phyloP scores from a whole-genome alignment of 352 stramenopile species.

The Phytophthora boehmeriae region DNA sequence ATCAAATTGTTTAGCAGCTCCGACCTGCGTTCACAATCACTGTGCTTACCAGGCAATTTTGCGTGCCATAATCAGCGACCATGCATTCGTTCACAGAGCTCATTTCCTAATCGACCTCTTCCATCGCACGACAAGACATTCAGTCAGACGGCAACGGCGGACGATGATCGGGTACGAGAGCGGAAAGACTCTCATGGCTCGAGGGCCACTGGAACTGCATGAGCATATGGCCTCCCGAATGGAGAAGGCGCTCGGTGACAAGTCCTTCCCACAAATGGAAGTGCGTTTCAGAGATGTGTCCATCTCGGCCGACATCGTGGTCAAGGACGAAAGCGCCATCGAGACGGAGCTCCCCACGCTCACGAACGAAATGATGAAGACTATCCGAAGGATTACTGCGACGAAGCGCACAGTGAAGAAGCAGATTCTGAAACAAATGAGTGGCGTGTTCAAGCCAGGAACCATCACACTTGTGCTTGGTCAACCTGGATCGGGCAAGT shows the following conservation, averaged over 20 bases:
- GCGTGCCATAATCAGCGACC: not conserved
- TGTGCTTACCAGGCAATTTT: not conserved
- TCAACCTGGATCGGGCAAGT: slow-evolving; percentile 1
- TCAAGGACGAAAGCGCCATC: slow-evolving; percentile 4
- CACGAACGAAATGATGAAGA: slow-evolving; percentile 11
- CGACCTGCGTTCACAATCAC: not conserved
- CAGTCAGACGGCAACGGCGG: not conserved
- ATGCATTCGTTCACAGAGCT: not conserved
- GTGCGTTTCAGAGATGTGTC: slow-evolving; percentile 1
- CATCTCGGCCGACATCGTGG: slow-evolving; percentile 9
- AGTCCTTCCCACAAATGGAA: slow-evolving; percentile 33
- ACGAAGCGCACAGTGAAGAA: slow-evolving; percentile 16
- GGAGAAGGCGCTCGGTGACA: slow-evolving; percentile 16
- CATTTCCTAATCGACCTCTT: not conserved
- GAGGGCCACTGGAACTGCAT: slow-evolving; percentile 1
- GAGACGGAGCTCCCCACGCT: slow-evolving; percentile 23
- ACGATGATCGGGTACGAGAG: not conserved
- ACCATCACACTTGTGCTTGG: not conserved
- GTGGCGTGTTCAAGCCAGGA: slow-evolving; percentile 27
- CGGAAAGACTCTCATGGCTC: slow-evolving; percentile 1
- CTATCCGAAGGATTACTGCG: slow-evolving; percentile 7
- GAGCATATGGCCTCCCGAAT: not conserved
- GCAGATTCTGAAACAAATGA: slow-evolving; percentile 19
- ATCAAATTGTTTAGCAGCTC: not conserved
- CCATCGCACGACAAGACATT: not conserved